These are phyloP conservation scores for Beauveria australis DNA, from an alignment of 2,329 filamentous ascomycete species.

Conservation along the genomic window DNA sequence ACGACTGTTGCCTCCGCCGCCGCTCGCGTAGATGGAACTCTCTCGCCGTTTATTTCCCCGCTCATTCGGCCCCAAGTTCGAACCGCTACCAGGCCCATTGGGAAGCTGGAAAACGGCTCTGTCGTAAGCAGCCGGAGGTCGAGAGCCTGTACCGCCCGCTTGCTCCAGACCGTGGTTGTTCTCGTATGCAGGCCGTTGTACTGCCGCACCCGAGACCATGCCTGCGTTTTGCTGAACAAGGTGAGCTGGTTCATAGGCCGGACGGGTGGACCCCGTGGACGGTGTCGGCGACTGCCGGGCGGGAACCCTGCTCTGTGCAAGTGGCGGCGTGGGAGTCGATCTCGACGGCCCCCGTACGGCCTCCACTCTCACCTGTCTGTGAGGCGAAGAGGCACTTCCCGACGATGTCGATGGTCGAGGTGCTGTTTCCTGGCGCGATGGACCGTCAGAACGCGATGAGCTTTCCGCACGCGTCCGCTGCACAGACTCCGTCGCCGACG, in stretches of 20 bases:
- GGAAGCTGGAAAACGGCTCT: constrained; percentile 26
- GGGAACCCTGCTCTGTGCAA: constrained; percentile 24
- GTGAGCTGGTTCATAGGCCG: constrained; percentile 38
- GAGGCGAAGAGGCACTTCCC: constrained; percentile 39
- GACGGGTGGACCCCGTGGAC: constrained; percentile 21
- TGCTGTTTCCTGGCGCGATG: constrained; percentile 26
- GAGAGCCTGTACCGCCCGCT: constrained; percentile 9
- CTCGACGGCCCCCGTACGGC: constrained; percentile 22
- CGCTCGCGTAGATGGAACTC: constrained; percentile 50
- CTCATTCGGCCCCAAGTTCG: constrained; percentile 23
- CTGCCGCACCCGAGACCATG: constrained; percentile 21
- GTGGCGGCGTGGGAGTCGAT: constrained; percentile 43
- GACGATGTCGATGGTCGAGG: constrained; percentile 42
- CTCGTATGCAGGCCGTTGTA: constrained; percentile 38
- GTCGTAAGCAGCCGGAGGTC: constrained; percentile 28
- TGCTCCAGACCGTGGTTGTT: constrained; percentile 25
- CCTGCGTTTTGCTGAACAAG: constrained; percentile 24
- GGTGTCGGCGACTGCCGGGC: constrained; percentile 37
- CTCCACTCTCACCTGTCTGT: constrained; percentile 31
- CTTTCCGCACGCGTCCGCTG: constrained; percentile 25
- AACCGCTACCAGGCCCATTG: constrained; percentile 15
- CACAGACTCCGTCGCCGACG: constrained; percentile 29
- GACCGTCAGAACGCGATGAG: constrained; percentile 20
- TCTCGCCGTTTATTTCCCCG: constrained; percentile 42
- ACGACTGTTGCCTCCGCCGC: constrained; percentile 11